Evolutionary conservation across 306 rosid genomes (phyloP).

Genomic region (Inga oerstediana): DNA sequence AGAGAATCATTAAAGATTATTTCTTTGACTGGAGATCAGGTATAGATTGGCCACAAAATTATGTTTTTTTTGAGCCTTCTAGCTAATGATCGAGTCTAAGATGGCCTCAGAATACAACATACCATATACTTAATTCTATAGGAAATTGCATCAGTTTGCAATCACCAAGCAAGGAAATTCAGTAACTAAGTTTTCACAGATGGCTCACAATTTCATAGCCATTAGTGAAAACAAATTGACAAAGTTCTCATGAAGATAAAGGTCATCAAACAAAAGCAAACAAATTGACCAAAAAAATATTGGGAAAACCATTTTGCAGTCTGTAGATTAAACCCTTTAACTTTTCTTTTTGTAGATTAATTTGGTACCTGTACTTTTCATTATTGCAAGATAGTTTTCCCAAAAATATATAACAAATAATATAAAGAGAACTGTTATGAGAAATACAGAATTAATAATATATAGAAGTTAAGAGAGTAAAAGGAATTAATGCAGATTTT

Average conservation of each 20-base stretch:
- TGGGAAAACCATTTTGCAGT: too few species aligned
- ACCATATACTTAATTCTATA: not conserved
- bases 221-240: slow-evolving; percentile 11
- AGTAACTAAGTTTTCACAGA: not conserved
- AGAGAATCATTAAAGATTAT: not conserved
- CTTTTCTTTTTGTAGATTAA: too few species aligned
- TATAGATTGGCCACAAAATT: not conserved
- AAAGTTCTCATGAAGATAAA: not conserved
- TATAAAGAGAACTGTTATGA: not conserved
- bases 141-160: slow-evolving; percentile 23
- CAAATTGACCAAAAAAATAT: not conserved
- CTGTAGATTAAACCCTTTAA: too few species aligned
- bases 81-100: not conserved
- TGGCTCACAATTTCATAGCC: slow-evolving; percentile 4
- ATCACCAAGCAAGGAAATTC: not conserved
- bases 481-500: not conserved
- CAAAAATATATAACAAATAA: slow-evolving; percentile 4
- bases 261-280: not conserved
- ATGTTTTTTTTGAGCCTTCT: too few species aligned
- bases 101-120: not conserved
- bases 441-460: slow-evolving; percentile 8
- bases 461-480: slow-evolving; percentile 6
- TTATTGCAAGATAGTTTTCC: too few species aligned
- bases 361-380: too few species aligned
- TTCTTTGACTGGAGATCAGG: not conserved